phyloP scores from a whole-genome alignment of 2,329 filamentous ascomycete genomes.

The Fusarium sp. region DNA sequence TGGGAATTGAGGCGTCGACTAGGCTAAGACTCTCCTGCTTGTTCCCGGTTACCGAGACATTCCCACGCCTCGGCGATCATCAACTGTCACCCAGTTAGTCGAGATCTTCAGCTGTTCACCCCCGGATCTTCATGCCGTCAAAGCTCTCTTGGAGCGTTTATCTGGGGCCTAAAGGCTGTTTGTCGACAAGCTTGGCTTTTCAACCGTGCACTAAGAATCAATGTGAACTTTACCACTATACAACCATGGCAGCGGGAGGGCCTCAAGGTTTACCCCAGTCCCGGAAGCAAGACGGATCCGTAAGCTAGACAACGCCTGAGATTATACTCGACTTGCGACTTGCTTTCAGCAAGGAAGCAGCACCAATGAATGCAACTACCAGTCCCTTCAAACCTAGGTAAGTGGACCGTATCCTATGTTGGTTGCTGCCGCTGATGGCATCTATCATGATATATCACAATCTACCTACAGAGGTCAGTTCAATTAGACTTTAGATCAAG shows the following conservation, averaged over 20 bases:
- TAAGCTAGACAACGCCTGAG: background rate
- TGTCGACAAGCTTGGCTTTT: background rate
- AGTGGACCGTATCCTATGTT: background rate
- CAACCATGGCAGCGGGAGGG: background rate
- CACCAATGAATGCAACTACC: background rate
- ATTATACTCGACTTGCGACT: background rate
- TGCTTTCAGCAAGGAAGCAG: background rate
- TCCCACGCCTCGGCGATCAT: slow-evolving; percentile 19
- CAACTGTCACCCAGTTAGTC: background rate
- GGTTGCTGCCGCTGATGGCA: background rate
- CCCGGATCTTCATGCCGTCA: slow-evolving; percentile 13
- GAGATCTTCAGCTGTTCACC: slow-evolving; percentile 6
- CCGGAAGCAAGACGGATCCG: slow-evolving; percentile 15
- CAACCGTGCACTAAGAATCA: background rate
- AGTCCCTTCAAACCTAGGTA: background rate
- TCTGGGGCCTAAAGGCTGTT: background rate
- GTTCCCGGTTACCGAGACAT: slow-evolving; percentile 11
- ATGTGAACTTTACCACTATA: background rate
- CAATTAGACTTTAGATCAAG: slow-evolving; percentile 2
- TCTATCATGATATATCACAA: slow-evolving; percentile 10
- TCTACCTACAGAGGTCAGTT: background rate
- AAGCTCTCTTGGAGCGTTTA: background rate
- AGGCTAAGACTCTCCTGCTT: background rate
- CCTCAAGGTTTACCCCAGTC: slow-evolving; percentile 11
- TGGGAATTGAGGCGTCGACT: slow-evolving; percentile 20